Conservation (phyloP, 2,329 filamentous ascomycete species). For the Kalmusia sp. region DNA sequence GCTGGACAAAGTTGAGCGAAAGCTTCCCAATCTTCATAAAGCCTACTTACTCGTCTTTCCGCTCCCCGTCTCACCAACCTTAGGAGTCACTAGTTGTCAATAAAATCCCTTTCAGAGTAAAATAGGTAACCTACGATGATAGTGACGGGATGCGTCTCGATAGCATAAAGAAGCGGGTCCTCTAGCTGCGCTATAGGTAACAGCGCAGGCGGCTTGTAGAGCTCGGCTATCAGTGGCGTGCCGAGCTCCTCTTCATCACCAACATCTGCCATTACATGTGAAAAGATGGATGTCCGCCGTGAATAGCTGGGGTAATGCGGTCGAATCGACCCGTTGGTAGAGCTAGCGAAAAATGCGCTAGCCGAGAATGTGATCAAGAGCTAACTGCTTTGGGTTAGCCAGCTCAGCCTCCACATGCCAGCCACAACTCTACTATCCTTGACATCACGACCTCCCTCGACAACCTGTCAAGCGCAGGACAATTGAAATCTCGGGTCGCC, state of each 20-base stretch:
- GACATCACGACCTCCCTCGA: background rate
- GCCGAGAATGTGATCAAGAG: background rate
- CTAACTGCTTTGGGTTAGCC: background rate
- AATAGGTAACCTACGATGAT: constrained; percentile 75
- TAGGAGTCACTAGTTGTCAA: too few species aligned
- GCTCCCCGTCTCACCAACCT: constrained; percentile 82
- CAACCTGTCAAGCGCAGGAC: background rate
- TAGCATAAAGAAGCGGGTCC: constrained; percentile 79
- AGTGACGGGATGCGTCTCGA: constrained; percentile 84
- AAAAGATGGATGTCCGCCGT: background rate
- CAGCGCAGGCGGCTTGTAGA: constrained; percentile 84
- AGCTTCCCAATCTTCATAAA: background rate
- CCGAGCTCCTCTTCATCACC: constrained; percentile 48
- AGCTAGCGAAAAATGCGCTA: background rate
- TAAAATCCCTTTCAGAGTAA: too few species aligned
- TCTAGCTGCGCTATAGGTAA: constrained; percentile 87
- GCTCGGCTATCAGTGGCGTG: constrained; percentile 71
- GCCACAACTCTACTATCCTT: background rate
- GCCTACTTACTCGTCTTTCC: constrained; percentile 23
- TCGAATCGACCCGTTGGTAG: background rate
- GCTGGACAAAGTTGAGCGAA: constrained; percentile 67
- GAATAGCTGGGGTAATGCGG: background rate
- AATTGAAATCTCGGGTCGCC: too few species aligned
- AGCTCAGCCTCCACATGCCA: background rate
- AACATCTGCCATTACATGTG: constrained; percentile 34